These are phyloP conservation scores for Leishmania gerbilli DNA, from an alignment of 208 protist genomes.

Conservation along the genomic window DNA sequence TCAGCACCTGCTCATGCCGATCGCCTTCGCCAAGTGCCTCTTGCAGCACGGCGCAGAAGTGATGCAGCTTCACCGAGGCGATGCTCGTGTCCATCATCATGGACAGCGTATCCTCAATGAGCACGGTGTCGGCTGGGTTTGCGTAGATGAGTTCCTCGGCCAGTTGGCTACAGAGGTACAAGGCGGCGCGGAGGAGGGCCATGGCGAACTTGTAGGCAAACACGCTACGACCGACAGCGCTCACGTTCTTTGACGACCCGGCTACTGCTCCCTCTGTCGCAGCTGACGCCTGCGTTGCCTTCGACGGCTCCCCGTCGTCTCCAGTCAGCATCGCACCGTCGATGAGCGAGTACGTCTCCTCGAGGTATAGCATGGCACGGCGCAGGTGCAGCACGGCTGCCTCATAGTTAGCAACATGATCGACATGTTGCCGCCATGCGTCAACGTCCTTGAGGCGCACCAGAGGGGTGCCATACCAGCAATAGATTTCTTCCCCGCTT, in stretches of 20 bases:
- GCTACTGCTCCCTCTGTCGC: background rate
- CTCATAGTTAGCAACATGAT: conserved; percentile 55
- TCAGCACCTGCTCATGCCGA: conserved; percentile 36
- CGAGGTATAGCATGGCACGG: conserved; percentile 84
- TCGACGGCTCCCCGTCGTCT: conserved; percentile 29
- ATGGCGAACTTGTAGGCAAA: conserved; percentile 66
- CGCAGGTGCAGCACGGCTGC: conserved; percentile 71
- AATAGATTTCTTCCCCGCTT: conserved; percentile 63
- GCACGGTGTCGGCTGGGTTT: conserved; percentile 77
- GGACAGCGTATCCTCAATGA: conserved; percentile 85
- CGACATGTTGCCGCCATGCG: conserved; percentile 44
- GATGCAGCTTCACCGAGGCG: conserved; percentile 73
- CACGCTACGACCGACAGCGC: conserved; percentile 27
- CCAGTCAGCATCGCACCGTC: conserved; percentile 45
- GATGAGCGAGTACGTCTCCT: conserved; percentile 83
- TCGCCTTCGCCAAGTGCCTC: conserved; percentile 14
- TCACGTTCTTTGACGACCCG: background rate
- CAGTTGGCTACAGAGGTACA: conserved; percentile 74
- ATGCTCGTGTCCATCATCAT: conserved; percentile 90
- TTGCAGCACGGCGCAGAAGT: conserved; percentile 68
- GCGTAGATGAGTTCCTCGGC: conserved; percentile 59
- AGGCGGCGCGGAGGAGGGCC: conserved; percentile 68
- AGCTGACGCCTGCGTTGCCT: background rate
- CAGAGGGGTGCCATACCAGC: conserved; percentile 74
- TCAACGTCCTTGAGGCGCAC: conserved; percentile 45